Conservation (phyloP, 2,329 filamentous ascomycete genomes). For the Parastagonospora nodorum region DNA sequence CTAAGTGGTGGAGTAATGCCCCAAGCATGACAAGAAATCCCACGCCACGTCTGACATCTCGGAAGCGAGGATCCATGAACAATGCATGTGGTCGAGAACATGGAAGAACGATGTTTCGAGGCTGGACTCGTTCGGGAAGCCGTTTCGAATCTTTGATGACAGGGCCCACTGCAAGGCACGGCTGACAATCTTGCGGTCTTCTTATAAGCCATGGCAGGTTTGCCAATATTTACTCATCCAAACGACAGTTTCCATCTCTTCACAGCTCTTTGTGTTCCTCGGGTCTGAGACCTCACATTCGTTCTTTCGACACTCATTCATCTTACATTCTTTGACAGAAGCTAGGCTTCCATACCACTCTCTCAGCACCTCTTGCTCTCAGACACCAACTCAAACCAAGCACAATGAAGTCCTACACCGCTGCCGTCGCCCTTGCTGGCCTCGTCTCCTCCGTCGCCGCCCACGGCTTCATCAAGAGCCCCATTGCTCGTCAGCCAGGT, state of each 20-base stretch:
- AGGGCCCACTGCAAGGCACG: conserved; percentile 28
- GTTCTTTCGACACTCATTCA: conserved; percentile 42
- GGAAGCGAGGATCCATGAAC: conserved; percentile 16
- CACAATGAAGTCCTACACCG: conserved; percentile 52
- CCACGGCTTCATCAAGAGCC: conserved; percentile 60
- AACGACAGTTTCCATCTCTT: conserved; percentile 30
- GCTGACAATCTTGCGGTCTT: conserved; percentile 8
- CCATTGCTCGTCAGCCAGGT: conserved; percentile 57
- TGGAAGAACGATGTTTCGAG: conserved; percentile 25
- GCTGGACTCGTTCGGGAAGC: conserved; percentile 17
- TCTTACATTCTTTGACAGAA: conserved; percentile 33
- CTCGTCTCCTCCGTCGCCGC: conserved; percentile 55
- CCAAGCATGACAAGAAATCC: conserved; percentile 27
- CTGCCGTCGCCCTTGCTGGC: conserved; percentile 49
- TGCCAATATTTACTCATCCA: conserved; percentile 7
- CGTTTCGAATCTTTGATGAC: conserved; percentile 47
- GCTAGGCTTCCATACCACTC: conserved; percentile 39
- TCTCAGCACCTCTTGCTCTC: conserved; percentile 17
- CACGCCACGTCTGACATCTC: conserved; percentile 19
- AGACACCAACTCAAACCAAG: conserved; percentile 15
- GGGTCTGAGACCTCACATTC: conserved; percentile 49
- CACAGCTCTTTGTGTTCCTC: conserved; percentile 31
- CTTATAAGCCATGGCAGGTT: conserved; percentile 25
- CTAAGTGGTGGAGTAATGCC: conserved; percentile 37
- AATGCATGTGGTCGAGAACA: conserved; percentile 21